These are phyloP conservation scores for Candida wancherniae DNA, from an alignment of 805 yeast genomes.

Conservation along the genomic window DNA sequence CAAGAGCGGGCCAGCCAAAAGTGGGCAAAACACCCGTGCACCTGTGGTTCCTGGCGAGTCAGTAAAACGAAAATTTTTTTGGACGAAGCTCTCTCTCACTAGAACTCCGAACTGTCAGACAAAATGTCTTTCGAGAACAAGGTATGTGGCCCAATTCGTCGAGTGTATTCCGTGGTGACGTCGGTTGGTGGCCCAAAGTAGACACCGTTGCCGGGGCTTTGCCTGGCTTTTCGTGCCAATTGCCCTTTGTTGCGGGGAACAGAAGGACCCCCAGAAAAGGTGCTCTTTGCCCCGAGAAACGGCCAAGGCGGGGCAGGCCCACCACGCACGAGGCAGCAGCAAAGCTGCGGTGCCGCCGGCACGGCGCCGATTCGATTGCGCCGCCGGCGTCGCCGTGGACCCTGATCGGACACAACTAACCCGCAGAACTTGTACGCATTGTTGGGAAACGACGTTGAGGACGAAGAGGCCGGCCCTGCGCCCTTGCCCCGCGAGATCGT, in stretches of 20 bases:
- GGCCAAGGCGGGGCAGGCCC: not conserved
- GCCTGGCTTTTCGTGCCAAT: too few relatives aligned
- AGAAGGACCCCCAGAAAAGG: too few relatives aligned
- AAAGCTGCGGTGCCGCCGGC: not conserved
- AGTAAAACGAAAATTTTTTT: conserved; percentile 20
- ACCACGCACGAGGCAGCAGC: not conserved
- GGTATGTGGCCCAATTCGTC: conserved; percentile 30
- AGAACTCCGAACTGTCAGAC: conserved; percentile 8
- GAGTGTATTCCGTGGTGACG: too few relatives aligned
- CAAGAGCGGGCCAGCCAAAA: too few relatives aligned
- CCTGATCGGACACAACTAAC: conserved; percentile 1
- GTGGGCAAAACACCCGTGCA: too few relatives aligned
- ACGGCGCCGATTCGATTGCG: too few relatives aligned
- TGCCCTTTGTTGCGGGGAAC: too few relatives aligned
- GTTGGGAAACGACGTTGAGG: conserved; percentile 87
- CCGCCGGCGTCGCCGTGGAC: too few relatives aligned
- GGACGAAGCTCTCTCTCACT: conserved; percentile 10
- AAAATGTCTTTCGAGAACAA: conserved; percentile 45
- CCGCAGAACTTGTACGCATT: conserved; percentile 71
- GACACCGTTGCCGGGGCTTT: too few relatives aligned
- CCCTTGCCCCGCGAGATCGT: conserved; percentile 69
- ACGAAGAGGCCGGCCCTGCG: conserved; percentile 51
- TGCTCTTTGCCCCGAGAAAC: not conserved
- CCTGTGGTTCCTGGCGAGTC: too few relatives aligned
- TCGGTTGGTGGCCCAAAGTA: too few relatives aligned